A percentile compares a stretch with the other conserved stretches of the same genome.
Evolutionary conservation across 345 rosid species (phyloP).

Genomic region (Arabis alpina): DNA sequence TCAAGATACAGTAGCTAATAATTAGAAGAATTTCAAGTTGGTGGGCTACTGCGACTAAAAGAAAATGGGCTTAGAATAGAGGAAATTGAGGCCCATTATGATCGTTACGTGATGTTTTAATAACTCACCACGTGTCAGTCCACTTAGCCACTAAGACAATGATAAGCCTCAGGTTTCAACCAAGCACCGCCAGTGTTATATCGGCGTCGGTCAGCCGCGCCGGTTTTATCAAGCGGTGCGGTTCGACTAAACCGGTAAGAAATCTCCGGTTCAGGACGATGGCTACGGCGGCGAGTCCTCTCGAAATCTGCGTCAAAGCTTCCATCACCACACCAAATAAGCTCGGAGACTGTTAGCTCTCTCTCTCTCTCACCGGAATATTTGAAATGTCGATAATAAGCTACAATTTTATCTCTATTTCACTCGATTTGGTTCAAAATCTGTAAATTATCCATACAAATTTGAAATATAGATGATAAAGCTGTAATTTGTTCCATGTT

Average conservation of each 20-base stretch:
- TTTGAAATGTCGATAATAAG: slow-evolving; percentile 31
- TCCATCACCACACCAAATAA: slow-evolving; percentile 73
- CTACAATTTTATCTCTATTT: slow-evolving; percentile 7
- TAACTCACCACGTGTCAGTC: slow-evolving; percentile 32
- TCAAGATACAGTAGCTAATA: too few species aligned
- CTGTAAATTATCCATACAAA: not conserved
- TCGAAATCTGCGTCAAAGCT: slow-evolving; percentile 85
- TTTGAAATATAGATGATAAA: slow-evolving; percentile 13
- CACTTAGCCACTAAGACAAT: slow-evolving; percentile 43
- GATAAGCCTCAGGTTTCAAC: slow-evolving; percentile 59
- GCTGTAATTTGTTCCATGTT: not conserved
- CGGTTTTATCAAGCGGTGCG: slow-evolving; percentile 39
- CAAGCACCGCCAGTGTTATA: slow-evolving; percentile 51
- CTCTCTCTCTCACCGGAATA: slow-evolving; percentile 13
- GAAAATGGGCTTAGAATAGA: not conserved
- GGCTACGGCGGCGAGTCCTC: slow-evolving; percentile 61
- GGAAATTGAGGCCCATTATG: slow-evolving; percentile 25
- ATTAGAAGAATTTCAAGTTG: too few species aligned
- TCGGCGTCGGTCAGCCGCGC: slow-evolving; percentile 53
- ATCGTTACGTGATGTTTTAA: not conserved
- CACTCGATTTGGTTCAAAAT: not conserved
- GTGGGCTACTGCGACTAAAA: too few species aligned
- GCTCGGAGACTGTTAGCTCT: slow-evolving; percentile 81
- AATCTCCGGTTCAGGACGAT: slow-evolving; percentile 40
- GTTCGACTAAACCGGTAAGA: slow-evolving; percentile 25